These are phyloP conservation scores for Neurospora sp. DNA, from an alignment of 495 filamentous ascomycete genomes.

Conservation along the genomic window DNA sequence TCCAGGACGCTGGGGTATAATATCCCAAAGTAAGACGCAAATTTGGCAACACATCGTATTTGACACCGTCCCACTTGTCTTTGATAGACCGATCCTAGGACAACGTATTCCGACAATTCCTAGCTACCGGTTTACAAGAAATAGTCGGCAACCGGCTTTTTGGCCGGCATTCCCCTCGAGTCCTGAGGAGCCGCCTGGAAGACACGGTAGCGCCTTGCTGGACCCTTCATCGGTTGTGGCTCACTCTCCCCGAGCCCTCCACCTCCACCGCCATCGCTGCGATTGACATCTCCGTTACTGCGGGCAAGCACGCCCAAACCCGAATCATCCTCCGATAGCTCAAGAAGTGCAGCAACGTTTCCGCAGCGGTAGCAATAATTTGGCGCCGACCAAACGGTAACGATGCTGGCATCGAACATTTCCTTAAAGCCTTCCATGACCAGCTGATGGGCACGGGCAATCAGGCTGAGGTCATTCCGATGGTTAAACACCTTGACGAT, in stretches of 20 bases:
- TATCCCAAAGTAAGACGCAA: not conserved
- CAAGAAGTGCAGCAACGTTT: conserved; percentile 90
- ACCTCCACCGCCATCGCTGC: conserved; percentile 31
- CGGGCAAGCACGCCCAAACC: conserved; percentile 65
- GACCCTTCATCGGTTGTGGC: conserved; percentile 44
- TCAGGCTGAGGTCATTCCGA: conserved; percentile 78
- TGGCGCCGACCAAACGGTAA: conserved; percentile 94
- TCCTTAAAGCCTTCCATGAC: conserved; percentile 99
- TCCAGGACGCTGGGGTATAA: not conserved
- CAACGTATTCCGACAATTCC: not conserved
- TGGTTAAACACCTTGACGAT: conserved; percentile 96
- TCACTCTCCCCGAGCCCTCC: conserved; percentile 7
- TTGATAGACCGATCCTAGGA: not conserved
- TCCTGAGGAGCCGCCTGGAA: conserved; percentile 98
- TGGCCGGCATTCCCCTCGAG: conserved; percentile 93
- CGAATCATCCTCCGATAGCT: conserved; percentile 76
- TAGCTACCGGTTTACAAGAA: conserved; percentile 48
- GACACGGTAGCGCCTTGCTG: conserved; percentile 84
- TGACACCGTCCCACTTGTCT: not conserved
- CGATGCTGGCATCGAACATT: conserved; percentile 92
- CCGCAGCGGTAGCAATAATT: conserved; percentile 99
- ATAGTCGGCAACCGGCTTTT: conserved; percentile 97
- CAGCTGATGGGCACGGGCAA: conserved; percentile 91
- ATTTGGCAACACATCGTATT: not conserved
- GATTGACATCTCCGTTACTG: conserved; percentile 68